Evolutionary conservation across 2,329 filamentous ascomycete species (phyloP), one percentile per base, ranked within the genome.

Genomic region (Penicillium occitanis): DNA sequence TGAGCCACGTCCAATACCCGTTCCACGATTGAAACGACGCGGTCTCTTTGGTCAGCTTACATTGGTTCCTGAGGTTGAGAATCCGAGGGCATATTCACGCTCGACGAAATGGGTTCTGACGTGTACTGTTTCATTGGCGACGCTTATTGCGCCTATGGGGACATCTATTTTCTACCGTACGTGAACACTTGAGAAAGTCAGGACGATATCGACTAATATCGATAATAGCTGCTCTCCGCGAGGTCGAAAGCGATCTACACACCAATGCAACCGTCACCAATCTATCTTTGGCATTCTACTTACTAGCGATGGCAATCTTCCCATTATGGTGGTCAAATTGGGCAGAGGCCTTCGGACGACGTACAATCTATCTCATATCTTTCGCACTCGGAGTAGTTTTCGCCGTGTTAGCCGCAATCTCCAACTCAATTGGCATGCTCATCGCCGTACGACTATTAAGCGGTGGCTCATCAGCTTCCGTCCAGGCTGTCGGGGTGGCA

Each of bases 81-180:
- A 89, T 35, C 90, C 93, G 0, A 87, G 89, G 66, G 86, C 91
- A 61, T 96, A 97, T 74, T 80, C 84, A 14, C 85, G 86, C 35
- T 85, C 80, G 60, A 91, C 87, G 17, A 97, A 97, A 86, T 97
- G 93, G 93, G 84, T 86, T 66, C 88, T 97, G 69, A 96, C 92
- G 0, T 82, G 87, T 42, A 86, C 93, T 53, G 86, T 97, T 57
- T 90, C 92, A 1, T 74, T 93, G 17, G 91, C 92, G 1, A 92
- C 87, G 1, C 88, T 89, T 14, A 90, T 87, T 0, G 91, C 90
- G 0, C 93, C 93, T 0, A 87, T 96, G 80, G 93, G 93, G 0
- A 93, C 91, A 33, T 87, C 90, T 1, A 93, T 97, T 63, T 88
- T 97, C 65, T 90, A 94, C 71, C 92, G 90, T 91, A 78, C 78